phyloP scores from a whole-genome alignment of 1,139 yeast species.

The Yamadazyma blattariae region DNA sequence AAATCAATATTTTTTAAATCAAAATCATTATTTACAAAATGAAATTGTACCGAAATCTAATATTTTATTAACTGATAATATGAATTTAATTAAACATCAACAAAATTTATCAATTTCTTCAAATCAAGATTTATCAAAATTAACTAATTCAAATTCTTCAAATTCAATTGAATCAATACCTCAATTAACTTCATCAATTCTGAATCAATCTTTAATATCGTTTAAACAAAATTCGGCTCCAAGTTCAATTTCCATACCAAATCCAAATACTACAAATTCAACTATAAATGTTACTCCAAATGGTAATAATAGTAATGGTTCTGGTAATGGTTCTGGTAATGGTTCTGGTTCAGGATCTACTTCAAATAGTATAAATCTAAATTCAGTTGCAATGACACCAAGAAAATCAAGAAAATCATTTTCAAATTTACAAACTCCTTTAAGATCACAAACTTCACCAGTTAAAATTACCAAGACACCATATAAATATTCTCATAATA shows the following conservation, averaged over 20 bases:
- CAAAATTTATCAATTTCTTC: conserved; percentile 16
- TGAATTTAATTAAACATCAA: conserved; percentile 14
- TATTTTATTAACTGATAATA: conserved; percentile 12
- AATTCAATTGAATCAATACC: conserved; percentile 26
- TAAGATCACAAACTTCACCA: conserved; percentile 14
- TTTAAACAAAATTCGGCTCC: conserved; percentile 14
- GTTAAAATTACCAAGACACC: conserved; percentile 14
- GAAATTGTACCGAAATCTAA: conserved; percentile 6
- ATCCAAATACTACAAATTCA: too few species aligned
- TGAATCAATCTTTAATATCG: conserved; percentile 36
- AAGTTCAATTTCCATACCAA: too few species aligned
- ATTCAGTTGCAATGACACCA: conserved; percentile 11
- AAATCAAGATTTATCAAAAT: conserved; percentile 6
- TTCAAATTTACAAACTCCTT: conserved; percentile 22
- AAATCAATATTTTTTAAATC: not conserved
- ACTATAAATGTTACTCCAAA: too few species aligned
- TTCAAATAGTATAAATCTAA: not conserved
- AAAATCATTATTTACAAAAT: not conserved
- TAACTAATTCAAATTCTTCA: conserved; percentile 23
- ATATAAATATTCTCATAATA: conserved; percentile 17
- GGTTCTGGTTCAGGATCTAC: not conserved
- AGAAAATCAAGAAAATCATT: conserved; percentile 13
- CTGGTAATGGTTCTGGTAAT: too few species aligned
- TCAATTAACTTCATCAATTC: conserved; percentile 41
- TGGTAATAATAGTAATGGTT: too few species aligned